phyloP scores from a whole-genome alignment of 495 filamentous ascomycete species.

The Glarea lozoyensis region DNA sequence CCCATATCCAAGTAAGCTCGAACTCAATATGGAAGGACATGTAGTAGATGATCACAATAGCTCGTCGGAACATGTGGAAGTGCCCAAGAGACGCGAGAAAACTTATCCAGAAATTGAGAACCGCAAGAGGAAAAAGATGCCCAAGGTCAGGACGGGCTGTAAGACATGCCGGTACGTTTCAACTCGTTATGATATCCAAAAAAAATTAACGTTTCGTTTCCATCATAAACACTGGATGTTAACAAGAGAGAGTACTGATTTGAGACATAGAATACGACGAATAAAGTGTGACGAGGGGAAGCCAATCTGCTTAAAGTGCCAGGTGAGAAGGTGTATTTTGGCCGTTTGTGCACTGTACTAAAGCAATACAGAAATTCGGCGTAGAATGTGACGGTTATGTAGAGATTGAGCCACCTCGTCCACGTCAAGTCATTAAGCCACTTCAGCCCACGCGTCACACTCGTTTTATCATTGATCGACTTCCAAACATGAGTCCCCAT shows the following conservation, averaged over 20 bases:
- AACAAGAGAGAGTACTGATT: background rate
- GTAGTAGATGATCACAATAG: background rate
- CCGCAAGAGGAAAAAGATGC: conserved; percentile 21
- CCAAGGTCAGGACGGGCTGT: conserved; percentile 26
- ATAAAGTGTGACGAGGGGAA: conserved; percentile 43
- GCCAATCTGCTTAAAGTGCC: background rate
- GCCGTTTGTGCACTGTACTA: no score
- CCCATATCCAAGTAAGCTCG: background rate
- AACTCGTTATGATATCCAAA: no score
- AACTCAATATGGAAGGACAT: background rate
- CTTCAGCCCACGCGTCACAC: no score
- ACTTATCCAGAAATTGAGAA: background rate
- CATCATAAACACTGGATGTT: background rate
- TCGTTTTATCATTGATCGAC: no score
- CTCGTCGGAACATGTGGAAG: background rate
- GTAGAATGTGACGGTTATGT: no score
- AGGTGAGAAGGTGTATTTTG: background rate
- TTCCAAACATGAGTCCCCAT: no score
- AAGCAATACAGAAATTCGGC: no score
- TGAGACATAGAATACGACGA: conserved; percentile 20
- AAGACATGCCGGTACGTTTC: conserved; percentile 28
- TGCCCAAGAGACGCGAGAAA: background rate
- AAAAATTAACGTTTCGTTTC: no score
- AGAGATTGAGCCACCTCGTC: no score
- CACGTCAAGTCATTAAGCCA: no score